phyloP scores from a whole-genome alignment of 192 early-diverging fungal species.

The Rhizoclosmatium sp. region DNA sequence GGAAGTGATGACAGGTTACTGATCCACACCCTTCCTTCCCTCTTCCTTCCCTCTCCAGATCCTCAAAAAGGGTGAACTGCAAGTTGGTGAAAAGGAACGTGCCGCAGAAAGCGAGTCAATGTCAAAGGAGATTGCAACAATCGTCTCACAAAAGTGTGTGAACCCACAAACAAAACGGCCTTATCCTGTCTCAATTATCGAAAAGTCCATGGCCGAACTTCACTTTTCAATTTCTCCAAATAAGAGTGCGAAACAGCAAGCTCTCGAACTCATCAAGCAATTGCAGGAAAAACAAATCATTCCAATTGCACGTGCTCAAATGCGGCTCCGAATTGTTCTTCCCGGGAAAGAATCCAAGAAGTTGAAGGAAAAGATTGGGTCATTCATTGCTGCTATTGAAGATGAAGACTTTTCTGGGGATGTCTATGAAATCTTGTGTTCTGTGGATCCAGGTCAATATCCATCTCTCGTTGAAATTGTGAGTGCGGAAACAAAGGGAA shows the following conservation, averaged over 20 bases:
- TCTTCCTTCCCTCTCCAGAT: slow-evolving; percentile 64
- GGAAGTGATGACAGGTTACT: background rate
- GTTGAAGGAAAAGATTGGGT: slow-evolving; percentile 75
- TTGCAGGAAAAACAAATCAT: slow-evolving; percentile 88
- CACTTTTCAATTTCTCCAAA: slow-evolving; percentile 92
- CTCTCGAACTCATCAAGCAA: slow-evolving; percentile 92
- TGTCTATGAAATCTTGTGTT: slow-evolving; percentile 82
- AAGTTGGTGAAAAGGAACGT: slow-evolving; percentile 98
- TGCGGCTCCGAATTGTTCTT: slow-evolving; percentile 84
- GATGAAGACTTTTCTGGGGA: slow-evolving; percentile 78
- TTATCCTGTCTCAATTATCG: slow-evolving; percentile 97
- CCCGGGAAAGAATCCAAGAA: slow-evolving; percentile 89
- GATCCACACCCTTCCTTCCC: background rate
- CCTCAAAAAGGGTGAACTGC: slow-evolving; percentile 93
- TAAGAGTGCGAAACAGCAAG: slow-evolving; percentile 88
- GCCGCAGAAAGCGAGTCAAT: slow-evolving; percentile 79
- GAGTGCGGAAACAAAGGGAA: slow-evolving; percentile 84
- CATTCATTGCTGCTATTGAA: slow-evolving; percentile 72
- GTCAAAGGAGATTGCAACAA: slow-evolving; percentile 93
- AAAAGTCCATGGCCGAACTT: slow-evolving; percentile 95
- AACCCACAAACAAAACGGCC: slow-evolving; percentile 95
- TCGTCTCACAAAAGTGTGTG: slow-evolving; percentile 93
- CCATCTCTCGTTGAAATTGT: slow-evolving; percentile 83
- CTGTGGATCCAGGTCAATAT: slow-evolving; percentile 92
- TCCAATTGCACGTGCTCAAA: slow-evolving; percentile 94